Conservation (phyloP, 257 asterid genomes). For the Capsicum pubescens region DNA sequence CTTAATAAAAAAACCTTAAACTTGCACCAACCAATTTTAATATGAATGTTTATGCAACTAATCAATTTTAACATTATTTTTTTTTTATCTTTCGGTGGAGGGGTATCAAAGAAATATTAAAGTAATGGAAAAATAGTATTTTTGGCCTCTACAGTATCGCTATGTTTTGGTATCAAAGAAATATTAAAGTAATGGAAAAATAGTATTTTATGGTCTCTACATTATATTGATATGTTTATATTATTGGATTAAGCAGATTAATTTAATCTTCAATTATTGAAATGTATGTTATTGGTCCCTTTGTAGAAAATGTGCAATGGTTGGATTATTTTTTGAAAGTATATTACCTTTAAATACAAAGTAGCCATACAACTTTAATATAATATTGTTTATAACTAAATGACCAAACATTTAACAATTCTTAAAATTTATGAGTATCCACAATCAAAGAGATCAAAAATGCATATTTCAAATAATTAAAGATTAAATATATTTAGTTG, state of each 20-base stretch:
- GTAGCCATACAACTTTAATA: not conserved
- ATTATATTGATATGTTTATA: too few species aligned
- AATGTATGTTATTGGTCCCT: not conserved
- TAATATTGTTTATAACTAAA: not conserved
- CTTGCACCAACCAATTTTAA: not conserved
- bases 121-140: not conserved
- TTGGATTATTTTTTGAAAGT: not conserved
- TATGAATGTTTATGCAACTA: not conserved
- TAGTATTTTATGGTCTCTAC: not conserved
- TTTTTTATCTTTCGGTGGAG: not conserved
- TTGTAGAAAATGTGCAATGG: not conserved
- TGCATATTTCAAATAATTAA: too few species aligned
- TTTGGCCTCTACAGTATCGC: not conserved
- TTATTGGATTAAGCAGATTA: rapidly evolving
- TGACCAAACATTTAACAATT: not conserved
- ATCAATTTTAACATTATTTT: not conserved
- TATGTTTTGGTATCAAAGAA: not conserved
- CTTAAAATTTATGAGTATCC: not conserved
- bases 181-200: too few species aligned
- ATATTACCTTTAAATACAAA: not conserved
- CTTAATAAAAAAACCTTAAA: not conserved
- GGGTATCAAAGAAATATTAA: not conserved
- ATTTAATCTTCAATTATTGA: not conserved
- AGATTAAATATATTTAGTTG: too few species aligned
- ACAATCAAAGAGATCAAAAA: not conserved